Evolutionary conservation across 1,284 basidiomycete genomes (phyloP).

Genomic region (Irpex lacteus): DNA sequence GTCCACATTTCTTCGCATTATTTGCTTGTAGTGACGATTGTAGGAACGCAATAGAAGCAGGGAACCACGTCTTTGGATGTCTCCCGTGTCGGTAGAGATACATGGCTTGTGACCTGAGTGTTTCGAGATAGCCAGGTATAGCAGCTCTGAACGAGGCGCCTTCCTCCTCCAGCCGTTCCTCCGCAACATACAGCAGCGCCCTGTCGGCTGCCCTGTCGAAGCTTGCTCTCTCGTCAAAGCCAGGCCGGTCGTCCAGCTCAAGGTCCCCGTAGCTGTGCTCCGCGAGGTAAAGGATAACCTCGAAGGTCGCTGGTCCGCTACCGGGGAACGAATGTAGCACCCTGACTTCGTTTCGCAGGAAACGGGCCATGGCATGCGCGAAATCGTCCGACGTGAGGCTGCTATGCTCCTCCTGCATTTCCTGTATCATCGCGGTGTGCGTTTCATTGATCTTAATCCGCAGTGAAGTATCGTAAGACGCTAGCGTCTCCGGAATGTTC

Average conservation of each 20-base stretch:
- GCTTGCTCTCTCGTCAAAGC: not conserved
- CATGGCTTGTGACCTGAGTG: not conserved
- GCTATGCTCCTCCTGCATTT: not conserved
- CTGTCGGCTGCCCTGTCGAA: not conserved
- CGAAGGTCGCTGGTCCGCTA: not conserved
- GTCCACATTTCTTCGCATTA: not conserved
- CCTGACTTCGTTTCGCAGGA: not conserved
- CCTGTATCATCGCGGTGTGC: not conserved
- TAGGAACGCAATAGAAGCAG: not conserved
- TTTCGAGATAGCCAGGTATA: conserved; percentile 1
- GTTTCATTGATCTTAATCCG: conserved; percentile 1
- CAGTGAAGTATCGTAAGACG: not conserved
- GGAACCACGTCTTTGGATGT: not conserved
- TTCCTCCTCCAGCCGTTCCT: not conserved
- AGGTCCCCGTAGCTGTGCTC: not conserved
- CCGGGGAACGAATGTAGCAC: not conserved
- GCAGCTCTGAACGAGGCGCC: not conserved
- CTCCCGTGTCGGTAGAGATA: conserved; percentile 1
- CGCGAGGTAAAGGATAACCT: not conserved
- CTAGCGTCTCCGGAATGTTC: not conserved
- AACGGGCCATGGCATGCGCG: conserved; percentile 1
- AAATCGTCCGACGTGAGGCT: conserved; percentile 1
- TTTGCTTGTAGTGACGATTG: not conserved
- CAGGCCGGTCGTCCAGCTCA: not conserved
- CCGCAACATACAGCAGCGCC: not conserved